phyloP scores from a whole-genome alignment of 2,329 filamentous ascomycete species.

The Fusarium nelsonii region DNA sequence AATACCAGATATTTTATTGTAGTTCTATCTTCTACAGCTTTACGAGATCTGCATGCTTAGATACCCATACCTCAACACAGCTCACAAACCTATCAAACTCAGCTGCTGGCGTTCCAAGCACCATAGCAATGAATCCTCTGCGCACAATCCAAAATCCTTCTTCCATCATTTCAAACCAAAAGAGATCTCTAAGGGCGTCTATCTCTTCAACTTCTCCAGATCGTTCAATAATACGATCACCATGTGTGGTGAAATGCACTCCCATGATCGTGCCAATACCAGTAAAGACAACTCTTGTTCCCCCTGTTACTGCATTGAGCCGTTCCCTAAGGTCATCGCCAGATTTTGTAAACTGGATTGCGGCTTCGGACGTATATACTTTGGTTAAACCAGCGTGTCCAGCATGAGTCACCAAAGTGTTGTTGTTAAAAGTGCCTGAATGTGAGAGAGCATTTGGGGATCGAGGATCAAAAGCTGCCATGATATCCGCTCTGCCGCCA shows the following conservation, averaged over 20 bases:
- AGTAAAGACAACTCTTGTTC: conserved; percentile 55
- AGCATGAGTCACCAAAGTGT: conserved; percentile 69
- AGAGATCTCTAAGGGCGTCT: conserved; percentile 54
- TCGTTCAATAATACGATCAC: conserved; percentile 46
- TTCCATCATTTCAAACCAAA: conserved; percentile 62
- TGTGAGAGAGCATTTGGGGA: conserved; percentile 60
- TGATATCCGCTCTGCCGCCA: conserved; percentile 69
- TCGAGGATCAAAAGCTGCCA: conserved; percentile 68
- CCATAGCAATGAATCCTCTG: conserved; percentile 57
- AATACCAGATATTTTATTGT: no score
- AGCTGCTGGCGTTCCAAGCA: conserved; percentile 54
- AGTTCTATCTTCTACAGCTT: background rate
- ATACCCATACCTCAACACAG: conserved; percentile 53
- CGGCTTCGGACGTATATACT: conserved; percentile 53
- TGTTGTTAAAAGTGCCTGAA: conserved; percentile 77
- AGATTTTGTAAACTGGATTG: conserved; percentile 48
- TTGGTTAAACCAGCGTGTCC: conserved; percentile 58
- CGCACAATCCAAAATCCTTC: conserved; percentile 58
- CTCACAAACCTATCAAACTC: conserved; percentile 58
- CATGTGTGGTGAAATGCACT: conserved; percentile 54
- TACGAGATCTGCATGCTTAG: conserved; percentile 43
- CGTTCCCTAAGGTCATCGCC: conserved; percentile 50
- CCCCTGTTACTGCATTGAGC: conserved; percentile 51
- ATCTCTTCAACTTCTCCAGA: conserved; percentile 51
- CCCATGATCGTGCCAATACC: conserved; percentile 55